Base-by-base conservation (phyloP, 306 rosid genomes). In the Vicia faba region DNA sequence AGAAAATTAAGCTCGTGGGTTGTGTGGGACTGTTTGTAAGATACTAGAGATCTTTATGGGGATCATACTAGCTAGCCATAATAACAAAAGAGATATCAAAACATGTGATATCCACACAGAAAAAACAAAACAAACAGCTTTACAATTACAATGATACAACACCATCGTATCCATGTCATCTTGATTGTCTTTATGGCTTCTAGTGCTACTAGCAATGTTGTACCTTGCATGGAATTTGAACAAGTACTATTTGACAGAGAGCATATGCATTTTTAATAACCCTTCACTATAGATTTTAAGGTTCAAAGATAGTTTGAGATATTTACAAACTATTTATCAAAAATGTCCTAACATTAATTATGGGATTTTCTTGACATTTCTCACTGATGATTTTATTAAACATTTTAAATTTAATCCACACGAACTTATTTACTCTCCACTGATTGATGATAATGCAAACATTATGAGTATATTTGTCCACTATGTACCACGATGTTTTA, bases 41-140 rank as follows among this genome's bases (percentile, higher is more conserved):
- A 89, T 89, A 72, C 46, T 76, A 68, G 15, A 83, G 71, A 89
- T 89, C 96, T 83, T 78, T 78, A 75, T 78, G 68, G 93, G 96
- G 96, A 86, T 76, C 84, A 86, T 76, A 82, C 50, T 62, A 44
- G 29, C 75, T 58, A 53, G 15, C 31, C 69, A 57, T 44, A 61
- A 45, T 25, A 61, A 40, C 12, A 8, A 31, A 58, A 14, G 31
- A 64, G 66, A 35, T 48, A 84, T 50, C 29, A 63, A 70, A 77
- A 86, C 85, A 69, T 84, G 84, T 84, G 87, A 79, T 33, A 33
- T 81, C 75, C 75, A 41, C 48, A 59, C n/a, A 18, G 55, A 58
- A 74, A 64, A 60, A 73, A 72, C 68, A 48, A 60, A 12, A 54
- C 38, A 33, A 26, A 67, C 59, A 60, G 45, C 61, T 63, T 69